A percentile compares a stretch with the other conserved stretches of the same genome.
phyloP scores from a whole-genome alignment of 176 grass and related monocot genomes.

The Coix lacrymajobi region DNA sequence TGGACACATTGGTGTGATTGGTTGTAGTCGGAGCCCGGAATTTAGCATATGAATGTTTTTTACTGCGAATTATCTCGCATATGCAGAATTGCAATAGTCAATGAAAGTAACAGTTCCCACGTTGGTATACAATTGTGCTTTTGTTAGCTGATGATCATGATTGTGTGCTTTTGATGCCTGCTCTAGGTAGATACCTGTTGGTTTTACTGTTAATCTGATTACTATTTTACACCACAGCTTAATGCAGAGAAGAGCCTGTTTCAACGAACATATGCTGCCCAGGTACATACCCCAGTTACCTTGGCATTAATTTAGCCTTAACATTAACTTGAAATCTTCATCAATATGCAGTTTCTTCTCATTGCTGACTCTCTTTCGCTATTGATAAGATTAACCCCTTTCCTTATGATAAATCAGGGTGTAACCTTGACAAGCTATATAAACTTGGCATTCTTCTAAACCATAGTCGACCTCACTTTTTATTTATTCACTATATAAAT shows the following conservation, averaged over 20 bases:
- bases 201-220: neutral
- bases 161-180: neutral
- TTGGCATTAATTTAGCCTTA: neutral
- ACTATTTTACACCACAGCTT: constrained; percentile 50
- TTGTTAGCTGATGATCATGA: neutral
- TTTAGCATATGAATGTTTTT: neutral
- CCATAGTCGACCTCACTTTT: neutral
- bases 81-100: neutral
- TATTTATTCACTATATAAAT: neutral
- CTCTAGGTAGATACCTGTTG: neutral
- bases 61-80: neutral
- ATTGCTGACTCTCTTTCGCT: neutral
- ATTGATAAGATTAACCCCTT: neutral
- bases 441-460: neutral
- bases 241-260: constrained; percentile 98
- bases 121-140: neutral
- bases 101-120: neutral
- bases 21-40: neutral
- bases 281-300: constrained; percentile 41
- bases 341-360: neutral
- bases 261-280: constrained; percentile 79
- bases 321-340: neutral
- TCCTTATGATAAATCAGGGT: neutral
- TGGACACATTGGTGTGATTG: neutral
- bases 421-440: neutral